These are phyloP conservation scores for Neofusicoccum kwambonambiense DNA, from an alignment of 2,329 filamentous ascomycete species.

Conservation along the genomic window DNA sequence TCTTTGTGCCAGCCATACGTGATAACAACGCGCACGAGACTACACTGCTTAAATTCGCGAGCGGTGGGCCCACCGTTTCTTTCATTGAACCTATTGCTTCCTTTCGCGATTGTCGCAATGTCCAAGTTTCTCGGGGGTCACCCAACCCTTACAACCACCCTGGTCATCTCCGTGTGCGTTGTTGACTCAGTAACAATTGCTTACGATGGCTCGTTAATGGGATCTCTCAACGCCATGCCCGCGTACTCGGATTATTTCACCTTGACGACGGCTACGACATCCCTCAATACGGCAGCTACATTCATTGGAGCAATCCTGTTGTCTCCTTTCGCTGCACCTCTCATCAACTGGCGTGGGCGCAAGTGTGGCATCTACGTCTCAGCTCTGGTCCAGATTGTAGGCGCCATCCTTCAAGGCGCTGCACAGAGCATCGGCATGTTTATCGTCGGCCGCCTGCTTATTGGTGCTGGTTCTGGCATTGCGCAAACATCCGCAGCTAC, in stretches of 20 bases:
- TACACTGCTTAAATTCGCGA: no score
- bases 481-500: not conserved
- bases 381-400: conserved; percentile 2
- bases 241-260: conserved; percentile 34
- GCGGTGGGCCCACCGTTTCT: no score
- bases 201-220: conserved; percentile 38
- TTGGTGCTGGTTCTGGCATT: not conserved
- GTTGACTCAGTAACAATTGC: conserved; percentile 30
- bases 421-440: not conserved
- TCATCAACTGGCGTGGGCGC: not conserved
- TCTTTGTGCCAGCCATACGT: no score
- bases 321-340: not conserved
- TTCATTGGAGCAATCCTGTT: conserved; percentile 27
- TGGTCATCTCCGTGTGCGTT: conserved; percentile 28
- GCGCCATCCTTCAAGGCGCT: not conserved
- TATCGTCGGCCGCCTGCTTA: not conserved
- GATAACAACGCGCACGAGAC: no score
- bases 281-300: conserved; percentile 30
- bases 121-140: no score
- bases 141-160: conserved; percentile 17
- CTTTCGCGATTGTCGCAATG: no score
- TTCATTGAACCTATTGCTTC: no score
- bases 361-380: conserved; percentile 5
- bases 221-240: conserved; percentile 36
- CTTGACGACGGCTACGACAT: conserved; percentile 33